Evolutionary conservation across 441 rosid genomes (phyloP), one percentile per base, ranked within the genome.

Genomic region (Rhodomyrtus psidioides): DNA sequence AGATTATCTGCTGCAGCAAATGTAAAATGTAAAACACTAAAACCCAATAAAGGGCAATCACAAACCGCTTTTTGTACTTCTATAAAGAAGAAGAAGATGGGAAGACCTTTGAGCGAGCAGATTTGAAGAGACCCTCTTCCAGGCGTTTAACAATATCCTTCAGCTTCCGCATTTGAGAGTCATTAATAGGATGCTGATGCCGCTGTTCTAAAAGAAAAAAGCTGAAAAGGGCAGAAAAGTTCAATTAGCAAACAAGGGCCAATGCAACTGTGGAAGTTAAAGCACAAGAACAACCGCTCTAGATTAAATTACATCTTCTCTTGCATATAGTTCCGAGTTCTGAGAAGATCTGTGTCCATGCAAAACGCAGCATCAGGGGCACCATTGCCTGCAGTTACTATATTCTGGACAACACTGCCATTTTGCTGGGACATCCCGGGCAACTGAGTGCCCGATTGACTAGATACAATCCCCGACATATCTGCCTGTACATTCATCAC

Each of bases 121-220:
- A 75, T 91, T 92, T 97, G 88, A 96, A 96, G n/a, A 97, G 89
- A 82, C 99, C 97, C 87, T 97, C 99, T 89, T 98, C 99, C 85
- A 97, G 89, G 83, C 99, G 98, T 91, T 91, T 98, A 74, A 95
- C 94, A 82, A 95, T 87, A 88, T 95, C 99, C 90, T 62, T 93
- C 60, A 89, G 89, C 92, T 84, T 98, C 49, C 88, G 89, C 89
- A 90, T 90, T 88, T 93, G 92, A 84, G 85, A 81, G 2, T 96
- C 98, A 85, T 84, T 89, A 88, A 93, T 89, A 82, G 93, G 90
- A 74, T 89, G 92, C 42, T 91, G 81, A 70, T 94, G 94, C 88
- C 94, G 94, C 87, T 91, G 93, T 87, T 90, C 86, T 82, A 98
- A 91, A 83, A 94, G 87, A 17, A 53, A 60, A 87, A 87, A 91